Evolutionary conservation across 2,329 filamentous ascomycete species (phyloP), one percentile per base, ranked within the genome.

Genomic region (Exophiala calicioides): DNA sequence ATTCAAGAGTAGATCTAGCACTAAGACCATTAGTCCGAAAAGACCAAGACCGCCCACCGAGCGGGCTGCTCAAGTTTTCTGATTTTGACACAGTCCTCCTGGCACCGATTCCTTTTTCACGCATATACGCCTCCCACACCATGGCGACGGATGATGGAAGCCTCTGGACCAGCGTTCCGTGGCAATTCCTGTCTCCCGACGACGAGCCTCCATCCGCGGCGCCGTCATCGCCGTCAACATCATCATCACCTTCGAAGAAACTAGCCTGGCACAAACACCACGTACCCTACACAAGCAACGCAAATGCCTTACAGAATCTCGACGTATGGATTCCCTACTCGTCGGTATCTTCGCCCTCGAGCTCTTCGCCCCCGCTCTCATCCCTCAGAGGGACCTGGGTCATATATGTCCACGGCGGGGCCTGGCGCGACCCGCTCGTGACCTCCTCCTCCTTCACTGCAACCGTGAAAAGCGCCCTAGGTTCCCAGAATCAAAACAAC

Each of bases 401-500:
- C 47, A 72, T 73, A 49, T 82, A 74, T 63, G 73, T 84, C 59
- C 81, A 84, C 60, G 81, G 81, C 55, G 81, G 81, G 52, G 80
- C 75, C 50, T 84, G 81, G 81, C 72, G 80, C 47, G 81, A 84
- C 62, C 79, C 80, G 31, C 59, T 65, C 26, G 63, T 80, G 47
- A 59, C 73, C 34, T 45, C 57, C 4, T 53, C 56, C 20, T 50
- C 62, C 19, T 50, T 60, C 20, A 43, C 57, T 15, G 49, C 47
- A 6, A 50, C 63, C 19, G 62, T 66, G 37, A 70, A 87, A 47
- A 77, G 78, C 16, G 84, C 78, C 49, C 79, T 86, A 12, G 24
- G 24, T 27, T 12, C 7, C 7, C 7, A 7, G 24, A 7, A 27
- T 7, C 12, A 12, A 12, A 12, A 27, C 24, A 27, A 27, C 24